Evolutionary conservation across 2,329 filamentous ascomycete species (phyloP), one percentile per base, ranked within the genome.

Genomic region (Dactylellina sp.): DNA sequence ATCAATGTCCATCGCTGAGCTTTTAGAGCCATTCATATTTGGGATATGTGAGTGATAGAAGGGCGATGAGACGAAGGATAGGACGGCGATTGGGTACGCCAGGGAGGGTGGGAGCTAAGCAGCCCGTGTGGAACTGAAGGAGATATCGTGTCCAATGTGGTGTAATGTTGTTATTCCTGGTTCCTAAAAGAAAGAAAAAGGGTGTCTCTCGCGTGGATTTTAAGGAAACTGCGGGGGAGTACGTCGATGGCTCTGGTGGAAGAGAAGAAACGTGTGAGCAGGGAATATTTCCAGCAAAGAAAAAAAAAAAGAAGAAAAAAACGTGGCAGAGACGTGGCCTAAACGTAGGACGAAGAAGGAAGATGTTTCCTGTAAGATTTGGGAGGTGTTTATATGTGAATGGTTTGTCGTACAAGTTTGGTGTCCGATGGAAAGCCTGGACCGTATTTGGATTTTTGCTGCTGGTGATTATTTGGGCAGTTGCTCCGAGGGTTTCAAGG

Each of bases 261-360:
- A 12, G 39, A 18, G 28, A 50, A 59, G 55, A 72, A 74, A 74
- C 70, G 70, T 74, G 61, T 49, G 61, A 50, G 42, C 70, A 74
- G 56, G 61, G 61, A 61, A 60, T 56, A 52, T 64, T 74, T 74
- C 70, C 56, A 61, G 56, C 70, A 74, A 55, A 62, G 61, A 62
- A 9, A 32, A 32, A 32, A 32, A 62, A 61, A 9, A 32, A 32
- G 9, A 32, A 62, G 70, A 62, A 53, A 74, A 74, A 74, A 74
- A 74, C 70, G 70, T 74, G 70, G 70, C 70, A 66, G 70, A 61
- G 70, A 65, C 70, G 70, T 74, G 70, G 70, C 70, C 70, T 65
- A 53, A 61, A 66, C 46, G 70, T 74, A 61, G 44, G 47, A 74
- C 70, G 55, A 49, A 39, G 40, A 47, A 24, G 24, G 44, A 28